Conservation (phyloP, 2,329 filamentous ascomycete genomes). For the Graphilbum fragrans region DNA sequence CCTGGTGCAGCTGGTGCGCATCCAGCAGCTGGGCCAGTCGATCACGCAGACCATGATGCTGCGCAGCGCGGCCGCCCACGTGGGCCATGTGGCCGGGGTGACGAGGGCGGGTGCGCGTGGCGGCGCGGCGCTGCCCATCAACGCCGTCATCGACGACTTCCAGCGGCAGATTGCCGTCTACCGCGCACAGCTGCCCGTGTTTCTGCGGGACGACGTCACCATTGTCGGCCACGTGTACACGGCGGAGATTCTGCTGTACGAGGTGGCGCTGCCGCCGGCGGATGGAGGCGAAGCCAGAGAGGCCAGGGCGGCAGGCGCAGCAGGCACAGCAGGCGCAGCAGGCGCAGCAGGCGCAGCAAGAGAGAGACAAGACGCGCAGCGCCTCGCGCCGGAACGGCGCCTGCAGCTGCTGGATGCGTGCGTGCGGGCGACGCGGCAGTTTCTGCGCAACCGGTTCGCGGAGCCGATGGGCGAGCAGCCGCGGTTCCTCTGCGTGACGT, state of each 20-base stretch:
- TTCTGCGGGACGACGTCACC: slow-evolving; percentile 9
- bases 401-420: slow-evolving; percentile 34
- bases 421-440: slow-evolving; percentile 24
- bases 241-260: slow-evolving; percentile 34
- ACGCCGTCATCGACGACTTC: slow-evolving; percentile 28
- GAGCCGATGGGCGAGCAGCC: slow-evolving; percentile 17
- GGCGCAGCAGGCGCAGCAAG: no score
- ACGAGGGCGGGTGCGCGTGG: no score
- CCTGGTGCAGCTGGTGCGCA: slow-evolving; percentile 30
- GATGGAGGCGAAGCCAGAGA: no score
- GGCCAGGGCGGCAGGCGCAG: no score
- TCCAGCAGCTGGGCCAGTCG: slow-evolving; percentile 34
- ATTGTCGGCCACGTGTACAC: slow-evolving; percentile 29
- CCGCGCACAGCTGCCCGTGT: slow-evolving; percentile 4
- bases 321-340: no score
- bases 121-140: slow-evolving; percentile 22
- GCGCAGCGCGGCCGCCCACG: slow-evolving; percentile 18
- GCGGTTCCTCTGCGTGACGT: slow-evolving; percentile 28
- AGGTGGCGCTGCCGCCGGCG: slow-evolving; percentile 22
- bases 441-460: slow-evolving; percentile 21
- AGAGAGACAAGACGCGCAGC: slow-evolving; percentile 21
- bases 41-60: slow-evolving; percentile 27
- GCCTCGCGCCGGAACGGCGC: slow-evolving; percentile 21
- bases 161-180: slow-evolving; percentile 27
- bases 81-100: no score